Evolutionary conservation across 2,329 filamentous ascomycete genomes (phyloP), one percentile per base, ranked within the genome.

Genomic region (Monosporascus sp.): DNA sequence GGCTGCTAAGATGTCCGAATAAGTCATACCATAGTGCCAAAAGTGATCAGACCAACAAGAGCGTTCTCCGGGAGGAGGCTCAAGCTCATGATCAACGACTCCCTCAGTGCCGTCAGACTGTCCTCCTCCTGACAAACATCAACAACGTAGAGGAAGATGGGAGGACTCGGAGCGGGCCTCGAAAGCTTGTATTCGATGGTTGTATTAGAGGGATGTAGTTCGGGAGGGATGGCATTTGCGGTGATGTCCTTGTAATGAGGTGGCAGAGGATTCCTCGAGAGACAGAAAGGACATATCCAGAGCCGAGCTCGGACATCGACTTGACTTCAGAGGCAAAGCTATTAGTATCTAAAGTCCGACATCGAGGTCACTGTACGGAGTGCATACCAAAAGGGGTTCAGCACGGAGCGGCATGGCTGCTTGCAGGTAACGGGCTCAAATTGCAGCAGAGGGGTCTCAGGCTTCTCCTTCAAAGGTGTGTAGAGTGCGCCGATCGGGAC

Each of bases 391-490:
- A 92, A 97, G 45, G 94, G 94, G 71, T 99, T 99, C 71, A 99
- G 80, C 38, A 97, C 91, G 52, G 93, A 93, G 72, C 92, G 88
- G 74, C 94, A 99, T 57, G 94, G 94, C 70, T 89, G 84, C 75
- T 97, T 97, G 85, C 94, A 99, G 57, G 90, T 92, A 43, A 99
- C 91, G 19, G 94, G 94, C 74, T 97, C 93, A 74, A 97, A 97
- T 71, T 95, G 90, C 51, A 99, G 81, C 59, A 96, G 76, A 52
- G 92, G 91, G 24, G 90, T 90, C 59, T 96, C 88, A 22, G 88
- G 85, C 77, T 95, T 95, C 76, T 97, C 93, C 75, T 97, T 97
- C 65, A 97, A 76, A 5, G 93, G 92, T 2, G 93, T 99, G 74
- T 97, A 97, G 48, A 97, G 82, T 61, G 91, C 92, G 70, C 92